These are phyloP conservation scores for Colletotrichum filicis DNA, from an alignment of 2,329 filamentous ascomycete species.

Conservation along the genomic window DNA sequence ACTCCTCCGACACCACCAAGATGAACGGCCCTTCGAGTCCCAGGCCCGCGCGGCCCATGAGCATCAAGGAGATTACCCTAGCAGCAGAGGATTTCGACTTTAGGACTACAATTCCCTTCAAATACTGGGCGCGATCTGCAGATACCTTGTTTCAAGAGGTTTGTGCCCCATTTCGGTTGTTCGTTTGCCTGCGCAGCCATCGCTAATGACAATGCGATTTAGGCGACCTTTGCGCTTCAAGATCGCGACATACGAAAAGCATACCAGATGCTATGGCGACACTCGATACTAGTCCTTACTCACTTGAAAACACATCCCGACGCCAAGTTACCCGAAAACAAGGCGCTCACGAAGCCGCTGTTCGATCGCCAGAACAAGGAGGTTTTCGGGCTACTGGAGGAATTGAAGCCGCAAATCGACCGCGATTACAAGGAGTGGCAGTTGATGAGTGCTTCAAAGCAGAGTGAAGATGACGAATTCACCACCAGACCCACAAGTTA, in stretches of 20 bases:
- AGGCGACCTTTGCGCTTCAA: slow-evolving; percentile 86
- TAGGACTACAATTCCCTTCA: slow-evolving; percentile 79
- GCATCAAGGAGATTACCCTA: slow-evolving; percentile 79
- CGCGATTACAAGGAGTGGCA: slow-evolving; percentile 76
- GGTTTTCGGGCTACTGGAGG: slow-evolving; percentile 78
- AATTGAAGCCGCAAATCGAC: slow-evolving; percentile 82
- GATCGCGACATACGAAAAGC: slow-evolving; percentile 90
- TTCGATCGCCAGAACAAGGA: slow-evolving; percentile 58
- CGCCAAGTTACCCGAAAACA: slow-evolving; percentile 72
- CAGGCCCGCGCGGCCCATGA: slow-evolving; percentile 68
- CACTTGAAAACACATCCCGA: slow-evolving; percentile 82
- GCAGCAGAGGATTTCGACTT: slow-evolving; percentile 86
- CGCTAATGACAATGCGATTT: slow-evolving; percentile 18
- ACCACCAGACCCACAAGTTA: slow-evolving; percentile 47
- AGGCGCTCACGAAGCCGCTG: slow-evolving; percentile 67
- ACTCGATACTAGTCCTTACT: slow-evolving; percentile 85
- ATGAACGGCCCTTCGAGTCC: slow-evolving; percentile 44
- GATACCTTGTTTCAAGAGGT: slow-evolving; percentile 86
- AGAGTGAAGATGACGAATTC: slow-evolving; percentile 38
- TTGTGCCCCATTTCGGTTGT: slow-evolving; percentile 39
- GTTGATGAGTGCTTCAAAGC: slow-evolving; percentile 59
- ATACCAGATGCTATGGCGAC: slow-evolving; percentile 91
- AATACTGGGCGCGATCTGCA: slow-evolving; percentile 84
- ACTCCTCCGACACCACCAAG: slow-evolving; percentile 6
- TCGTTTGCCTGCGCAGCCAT: neutral